Conservation (phyloP, 371 early-diverging fungal genomes). For the Mortierella polycephala region DNA sequence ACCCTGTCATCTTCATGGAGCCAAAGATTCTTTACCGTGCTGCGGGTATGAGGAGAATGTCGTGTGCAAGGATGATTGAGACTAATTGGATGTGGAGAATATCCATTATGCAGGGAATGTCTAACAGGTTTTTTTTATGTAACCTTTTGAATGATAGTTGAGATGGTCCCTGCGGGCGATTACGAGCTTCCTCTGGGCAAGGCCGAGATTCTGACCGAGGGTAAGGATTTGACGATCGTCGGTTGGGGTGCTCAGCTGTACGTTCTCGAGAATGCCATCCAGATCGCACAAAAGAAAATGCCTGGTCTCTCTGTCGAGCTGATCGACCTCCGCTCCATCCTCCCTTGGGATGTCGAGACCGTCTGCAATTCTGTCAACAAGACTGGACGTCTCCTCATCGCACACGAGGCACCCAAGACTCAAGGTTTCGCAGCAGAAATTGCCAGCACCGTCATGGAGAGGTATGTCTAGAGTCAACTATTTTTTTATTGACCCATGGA, state of each 20-base stretch:
- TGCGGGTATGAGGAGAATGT: constrained; percentile 73
- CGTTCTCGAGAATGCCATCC: constrained; percentile 90
- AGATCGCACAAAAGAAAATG: constrained; percentile 86
- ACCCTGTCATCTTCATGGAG: constrained; percentile 96
- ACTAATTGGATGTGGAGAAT: not conserved
- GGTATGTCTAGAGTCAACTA: no score
- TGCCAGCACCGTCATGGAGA: constrained; percentile 90
- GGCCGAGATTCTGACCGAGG: constrained; percentile 92
- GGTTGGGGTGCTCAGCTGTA: constrained; percentile 97
- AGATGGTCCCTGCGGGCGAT: constrained; percentile 95
- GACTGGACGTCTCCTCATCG: constrained; percentile 93
- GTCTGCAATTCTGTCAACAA: constrained; percentile 93
- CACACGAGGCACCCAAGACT: constrained; percentile 96
- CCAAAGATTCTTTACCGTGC: constrained; percentile 97
- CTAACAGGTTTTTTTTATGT: not conserved
- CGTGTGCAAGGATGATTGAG: no score
- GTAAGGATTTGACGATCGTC: constrained; percentile 92
- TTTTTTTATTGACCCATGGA: no score
- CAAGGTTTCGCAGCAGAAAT: constrained; percentile 98
- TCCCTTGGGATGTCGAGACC: constrained; percentile 96
- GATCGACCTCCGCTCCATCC: constrained; percentile 93
- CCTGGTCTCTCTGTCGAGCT: constrained; percentile 92
- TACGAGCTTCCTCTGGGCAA: constrained; percentile 93
- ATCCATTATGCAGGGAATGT: no score
- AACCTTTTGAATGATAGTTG: constrained; percentile 66